Base-by-base conservation (phyloP, 768 basidiomycete genomes). In the Postia placenta region DNA sequence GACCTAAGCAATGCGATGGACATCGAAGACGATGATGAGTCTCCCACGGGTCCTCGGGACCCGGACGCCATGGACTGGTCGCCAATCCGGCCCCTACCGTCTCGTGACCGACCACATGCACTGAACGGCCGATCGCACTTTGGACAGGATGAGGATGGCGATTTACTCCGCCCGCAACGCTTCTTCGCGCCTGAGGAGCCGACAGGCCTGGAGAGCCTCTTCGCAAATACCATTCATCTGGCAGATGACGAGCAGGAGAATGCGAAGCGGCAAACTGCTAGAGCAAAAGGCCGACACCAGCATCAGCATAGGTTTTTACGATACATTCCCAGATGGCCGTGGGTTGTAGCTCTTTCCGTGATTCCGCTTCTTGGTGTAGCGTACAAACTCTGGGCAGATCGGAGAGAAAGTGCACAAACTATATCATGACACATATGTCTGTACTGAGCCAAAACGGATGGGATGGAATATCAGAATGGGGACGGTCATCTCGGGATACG, bases 151-250 rank as follows among this genome's bases (percentile, higher is more conserved):
- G 53, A 74, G 17, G 72, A 76, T 46, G 70, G 69, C 6, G 63
- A 68, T 22, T 82, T 76, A 79, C 57, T 90, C 43, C 77, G 80
- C 4, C 85, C 83, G 3, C 87, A 87, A 56, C 74, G 75, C 12
- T 90, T 88, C 60, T 90, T 88, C 55, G 76, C 85, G 14, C 87
- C 86, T 0, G 86, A 88, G 61, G 76, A 79, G 52, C 84, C 86
- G 0, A 90, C 87, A 0, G 87, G 87, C 12, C 71, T 90, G 6
- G 87, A 90, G 63, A 71, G 73, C 30, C 65, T 90, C 14, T 83
- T 89, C 52, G 80, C 81, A 49, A 71, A 69, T 52, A 80, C 85
- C 11, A 74, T 71, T 39, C 58, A 51, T 26, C 53, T 64, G 2
- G 55, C 53, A 15, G 62, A 64, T 33, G 47, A 59, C 23, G 56